Evolutionary conservation across 768 basidiomycete genomes (phyloP), one percentile per base, ranked within the genome.

Genomic region (Russula griseocarnosa): DNA sequence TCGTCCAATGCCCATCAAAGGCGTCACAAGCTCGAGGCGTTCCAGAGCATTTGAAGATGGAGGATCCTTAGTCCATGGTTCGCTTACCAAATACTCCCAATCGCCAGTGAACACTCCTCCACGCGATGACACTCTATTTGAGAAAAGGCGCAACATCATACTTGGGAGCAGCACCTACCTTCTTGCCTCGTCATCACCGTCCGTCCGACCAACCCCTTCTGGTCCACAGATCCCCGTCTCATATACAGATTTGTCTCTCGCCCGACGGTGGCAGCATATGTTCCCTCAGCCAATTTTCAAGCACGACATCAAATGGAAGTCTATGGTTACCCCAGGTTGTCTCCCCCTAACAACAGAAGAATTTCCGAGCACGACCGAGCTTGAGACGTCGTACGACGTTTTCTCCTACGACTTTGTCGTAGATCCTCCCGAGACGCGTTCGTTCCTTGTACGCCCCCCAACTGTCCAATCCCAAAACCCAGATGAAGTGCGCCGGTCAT

Each of bases 291-390:
- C 86, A 8, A 73, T 82, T 28, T 87, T 84, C 71, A 89, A 92
- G 73, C 86, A 94, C 65, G 87, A 95, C 51, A 82, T 94, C 74
- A 97, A 98, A 73, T 98, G 96, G 96, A 85, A 83, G 67, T 87
- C 87, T 11, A 86, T 94, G 72, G 81, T 87, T 56, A 88, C 90
- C 0, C 94, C 95, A 0, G 83, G 86, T 13, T 95, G 92, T 70
- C 81, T 98, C 2, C 96, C 96, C 7, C 80, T 98, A 56, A 94
- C 94, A 0, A 88, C 90, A 14, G 94, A 96, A 70, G 85, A 92
- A 70, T 87, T 96, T 67, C 95, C 96, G 0, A 82, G 85, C 11
- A 79, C 79, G 22, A 77, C 85, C 26, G 90, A 95, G 71, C 78
- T 94, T 8, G 86, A 92, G 64, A 81, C 83, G 4, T 82, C 85